These are phyloP conservation scores for Capsella rubella DNA, from an alignment of 441 rosid species.

Conservation along the genomic window DNA sequence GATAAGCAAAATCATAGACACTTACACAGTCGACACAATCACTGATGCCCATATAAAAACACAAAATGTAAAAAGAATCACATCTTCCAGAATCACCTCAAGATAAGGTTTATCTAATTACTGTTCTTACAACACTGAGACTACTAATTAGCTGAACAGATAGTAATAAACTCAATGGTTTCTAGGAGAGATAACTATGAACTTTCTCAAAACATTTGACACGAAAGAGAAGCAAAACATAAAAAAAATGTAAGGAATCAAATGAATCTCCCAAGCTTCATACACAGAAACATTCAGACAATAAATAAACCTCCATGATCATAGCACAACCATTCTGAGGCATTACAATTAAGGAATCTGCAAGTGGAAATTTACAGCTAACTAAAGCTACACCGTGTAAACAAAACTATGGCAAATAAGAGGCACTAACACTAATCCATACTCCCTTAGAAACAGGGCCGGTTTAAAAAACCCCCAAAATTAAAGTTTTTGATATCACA, in stretches of 20 bases:
- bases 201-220: neutral
- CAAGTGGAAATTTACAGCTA: too few species aligned
- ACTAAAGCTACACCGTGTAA: neutral
- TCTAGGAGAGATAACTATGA: neutral
- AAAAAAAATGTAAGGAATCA: neutral
- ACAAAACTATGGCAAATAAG: neutral
- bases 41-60: neutral
- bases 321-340: neutral
- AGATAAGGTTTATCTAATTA: conserved; percentile 11
- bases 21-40: neutral
- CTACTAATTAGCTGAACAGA: neutral
- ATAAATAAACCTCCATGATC: neutral
- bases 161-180: neutral
- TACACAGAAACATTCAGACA: neutral
- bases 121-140: neutral
- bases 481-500: conserved; percentile 5
- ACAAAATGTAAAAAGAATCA: neutral
- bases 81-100: neutral
- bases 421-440: neutral
- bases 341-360: neutral
- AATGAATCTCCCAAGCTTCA: conserved; percentile 6
- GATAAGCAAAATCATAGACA: neutral
- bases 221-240: neutral
- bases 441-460: neutral
- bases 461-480: neutral